Evolutionary conservation across 208 protist genomes (phyloP).

Genomic region (Acanthamoeba culbertsoni): DNA sequence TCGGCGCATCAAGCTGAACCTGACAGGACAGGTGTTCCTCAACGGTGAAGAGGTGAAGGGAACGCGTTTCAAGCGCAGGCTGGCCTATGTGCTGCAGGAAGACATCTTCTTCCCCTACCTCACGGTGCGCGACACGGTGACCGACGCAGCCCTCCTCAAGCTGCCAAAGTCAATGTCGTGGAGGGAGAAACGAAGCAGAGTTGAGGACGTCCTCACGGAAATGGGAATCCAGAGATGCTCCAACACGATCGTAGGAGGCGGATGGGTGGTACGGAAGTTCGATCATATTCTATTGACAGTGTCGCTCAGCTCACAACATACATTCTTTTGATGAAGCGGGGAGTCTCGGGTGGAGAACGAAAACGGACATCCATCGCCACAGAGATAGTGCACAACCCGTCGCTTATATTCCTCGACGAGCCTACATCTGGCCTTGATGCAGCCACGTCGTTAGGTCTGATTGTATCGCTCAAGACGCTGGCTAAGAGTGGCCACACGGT

Average conservation of each 20-base stretch:
- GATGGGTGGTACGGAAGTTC: neutral
- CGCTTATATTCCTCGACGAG: constrained; percentile 73
- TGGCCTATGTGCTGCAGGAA: constrained; percentile 66
- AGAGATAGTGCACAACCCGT: constrained; percentile 70
- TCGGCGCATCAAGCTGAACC: neutral
- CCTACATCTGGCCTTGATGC: constrained; percentile 66
- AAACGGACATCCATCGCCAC: constrained; percentile 77
- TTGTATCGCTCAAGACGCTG: constrained; percentile 17
- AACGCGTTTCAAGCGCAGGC: neutral
- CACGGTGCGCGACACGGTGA: constrained; percentile 69
- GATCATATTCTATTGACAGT: neutral
- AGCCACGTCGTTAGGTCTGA: neutral
- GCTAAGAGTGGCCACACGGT: constrained; percentile 61
- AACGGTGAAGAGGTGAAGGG: constrained; percentile 26
- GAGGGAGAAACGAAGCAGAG: neutral
- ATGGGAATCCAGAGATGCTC: constrained; percentile 32
- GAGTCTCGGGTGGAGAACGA: constrained; percentile 68
- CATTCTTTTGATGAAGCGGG: constrained; percentile 34
- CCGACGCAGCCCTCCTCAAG: constrained; percentile 54
- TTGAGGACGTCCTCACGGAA: constrained; percentile 8
- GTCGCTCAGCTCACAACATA: too few species aligned
- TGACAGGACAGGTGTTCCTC: constrained; percentile 45
- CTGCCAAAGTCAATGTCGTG: neutral
- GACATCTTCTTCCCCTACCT: constrained; percentile 65
- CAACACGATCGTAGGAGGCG: constrained; percentile 7